Conservation (phyloP, 2,329 filamentous ascomycete genomes). For the Lizonia empirigonia region DNA sequence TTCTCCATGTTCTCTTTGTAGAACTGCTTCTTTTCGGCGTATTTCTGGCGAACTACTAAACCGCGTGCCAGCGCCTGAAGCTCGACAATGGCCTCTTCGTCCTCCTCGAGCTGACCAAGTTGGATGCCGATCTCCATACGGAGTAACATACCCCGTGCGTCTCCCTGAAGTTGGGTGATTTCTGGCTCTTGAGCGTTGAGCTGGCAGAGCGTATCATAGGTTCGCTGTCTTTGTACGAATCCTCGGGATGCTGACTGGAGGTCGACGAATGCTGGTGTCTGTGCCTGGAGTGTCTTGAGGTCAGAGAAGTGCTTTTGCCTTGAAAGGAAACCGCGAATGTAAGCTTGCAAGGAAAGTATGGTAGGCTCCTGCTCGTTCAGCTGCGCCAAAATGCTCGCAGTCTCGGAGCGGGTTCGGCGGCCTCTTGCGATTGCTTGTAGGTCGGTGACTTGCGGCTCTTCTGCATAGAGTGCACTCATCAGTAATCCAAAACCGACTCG, state of each 20-base stretch:
- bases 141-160: slow-evolving; percentile 78
- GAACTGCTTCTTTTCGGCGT: slow-evolving; percentile 83
- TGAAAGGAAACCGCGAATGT: slow-evolving; percentile 56
- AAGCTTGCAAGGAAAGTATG: slow-evolving; percentile 59
- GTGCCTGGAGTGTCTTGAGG: slow-evolving; percentile 60
- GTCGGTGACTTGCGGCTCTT: slow-evolving; percentile 39
- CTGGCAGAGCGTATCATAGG: slow-evolving; percentile 68
- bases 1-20: slow-evolving; percentile 98
- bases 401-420: slow-evolving; percentile 37
- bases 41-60: slow-evolving; percentile 73
- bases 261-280: slow-evolving; percentile 62
- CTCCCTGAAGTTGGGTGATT: slow-evolving; percentile 73
- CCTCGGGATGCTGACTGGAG: slow-evolving; percentile 73
- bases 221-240: slow-evolving; percentile 65
- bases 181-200: slow-evolving; percentile 71
- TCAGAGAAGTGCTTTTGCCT: slow-evolving; percentile 53
- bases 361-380: slow-evolving; percentile 53
- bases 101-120: slow-evolving; percentile 77
- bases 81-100: slow-evolving; percentile 77
- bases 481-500: slow-evolving; percentile 31
- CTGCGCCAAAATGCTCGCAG: slow-evolving; percentile 42
- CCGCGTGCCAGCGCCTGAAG: slow-evolving; percentile 77
- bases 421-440: slow-evolving; percentile 52
- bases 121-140: slow-evolving; percentile 75
- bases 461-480: slow-evolving; percentile 39